These are phyloP conservation scores for Cadophora malorum DNA, from an alignment of 2,329 filamentous ascomycete species.

Conservation along the genomic window DNA sequence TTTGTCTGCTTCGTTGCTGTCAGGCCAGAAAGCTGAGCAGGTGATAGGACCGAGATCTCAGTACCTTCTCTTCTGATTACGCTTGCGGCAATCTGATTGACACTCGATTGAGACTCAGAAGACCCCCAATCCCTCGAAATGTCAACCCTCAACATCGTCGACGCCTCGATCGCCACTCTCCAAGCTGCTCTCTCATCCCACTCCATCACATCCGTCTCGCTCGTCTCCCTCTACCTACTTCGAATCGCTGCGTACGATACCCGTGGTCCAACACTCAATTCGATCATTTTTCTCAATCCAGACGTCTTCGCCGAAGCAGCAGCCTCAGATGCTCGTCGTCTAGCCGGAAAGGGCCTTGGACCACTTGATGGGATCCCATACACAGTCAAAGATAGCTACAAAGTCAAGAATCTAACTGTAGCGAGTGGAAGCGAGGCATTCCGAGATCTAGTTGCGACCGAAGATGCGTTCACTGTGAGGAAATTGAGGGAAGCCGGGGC, in stretches of 20 bases:
- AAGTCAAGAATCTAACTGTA: conserved; percentile 58
- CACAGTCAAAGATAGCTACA: conserved; percentile 64
- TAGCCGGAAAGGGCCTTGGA: not conserved
- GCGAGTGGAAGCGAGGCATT: conserved; percentile 63
- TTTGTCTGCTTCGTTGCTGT: too few species aligned
- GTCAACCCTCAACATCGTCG: not conserved
- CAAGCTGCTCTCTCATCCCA: not conserved
- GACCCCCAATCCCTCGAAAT: not conserved
- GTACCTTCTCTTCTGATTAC: too few species aligned
- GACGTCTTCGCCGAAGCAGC: conserved; percentile 2
- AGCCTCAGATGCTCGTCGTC: not conserved
- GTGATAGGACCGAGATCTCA: too few species aligned
- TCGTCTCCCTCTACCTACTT: not conserved
- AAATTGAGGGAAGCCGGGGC: conserved; percentile 56
- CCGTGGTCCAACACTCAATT: not conserved
- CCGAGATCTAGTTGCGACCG: conserved; percentile 53
- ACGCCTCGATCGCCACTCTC: not conserved
- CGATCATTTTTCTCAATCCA: not conserved
- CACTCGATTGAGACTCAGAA: not conserved
- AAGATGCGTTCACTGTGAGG: conserved; percentile 59
- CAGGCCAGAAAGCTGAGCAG: too few species aligned
- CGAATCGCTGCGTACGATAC: not conserved
- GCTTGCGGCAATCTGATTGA: not conserved
- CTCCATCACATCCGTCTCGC: not conserved
- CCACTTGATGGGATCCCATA: conserved; percentile 59